phyloP scores from a whole-genome alignment of 2,329 filamentous ascomycete genomes.

The Emericellopsis atlantica region DNA sequence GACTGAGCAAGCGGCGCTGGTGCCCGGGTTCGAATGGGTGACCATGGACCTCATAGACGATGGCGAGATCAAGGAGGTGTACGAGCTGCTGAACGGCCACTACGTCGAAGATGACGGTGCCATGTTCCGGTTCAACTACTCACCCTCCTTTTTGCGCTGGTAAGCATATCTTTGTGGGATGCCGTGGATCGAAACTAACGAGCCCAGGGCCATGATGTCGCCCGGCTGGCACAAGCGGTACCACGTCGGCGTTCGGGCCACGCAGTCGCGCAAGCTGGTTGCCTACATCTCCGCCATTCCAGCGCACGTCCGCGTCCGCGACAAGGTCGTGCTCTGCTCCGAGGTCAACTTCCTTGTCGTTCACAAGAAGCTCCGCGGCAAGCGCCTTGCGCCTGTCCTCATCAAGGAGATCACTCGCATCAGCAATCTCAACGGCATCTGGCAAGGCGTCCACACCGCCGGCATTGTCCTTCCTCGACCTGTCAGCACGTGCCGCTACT shows the following conservation, averaged over 20 bases:
- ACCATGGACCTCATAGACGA: slow-evolving; percentile 75
- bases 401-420: slow-evolving; percentile 96
- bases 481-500: slow-evolving; percentile 88
- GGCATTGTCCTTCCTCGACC: slow-evolving; percentile 85
- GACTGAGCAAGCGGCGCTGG: slow-evolving; percentile 60
- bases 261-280: slow-evolving; percentile 73
- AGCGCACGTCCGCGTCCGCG: slow-evolving; percentile 66
- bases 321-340: slow-evolving; percentile 62
- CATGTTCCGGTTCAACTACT: slow-evolving; percentile 97
- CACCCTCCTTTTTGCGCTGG: slow-evolving; percentile 79
- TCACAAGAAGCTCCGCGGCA: slow-evolving; percentile 92
- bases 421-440: slow-evolving; percentile 76
- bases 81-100: slow-evolving; percentile 80
- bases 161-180: slow-evolving; percentile 21
- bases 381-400: slow-evolving; percentile 82
- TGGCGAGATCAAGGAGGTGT: slow-evolving; percentile 75
- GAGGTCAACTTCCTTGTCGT: slow-evolving; percentile 98
- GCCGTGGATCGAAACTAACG: not conserved
- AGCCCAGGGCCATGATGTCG: slow-evolving; percentile 71
- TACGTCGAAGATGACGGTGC: slow-evolving; percentile 97
- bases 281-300: slow-evolving; percentile 95
- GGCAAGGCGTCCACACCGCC: slow-evolving; percentile 92
- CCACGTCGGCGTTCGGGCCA: slow-evolving; percentile 86
- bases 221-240: slow-evolving; percentile 90
- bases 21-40: slow-evolving; percentile 88